Evolutionary conservation across 164 flowering plant species (phyloP), one percentile per base, ranked within the genome.

Genomic region (Aristolochia contorta): DNA sequence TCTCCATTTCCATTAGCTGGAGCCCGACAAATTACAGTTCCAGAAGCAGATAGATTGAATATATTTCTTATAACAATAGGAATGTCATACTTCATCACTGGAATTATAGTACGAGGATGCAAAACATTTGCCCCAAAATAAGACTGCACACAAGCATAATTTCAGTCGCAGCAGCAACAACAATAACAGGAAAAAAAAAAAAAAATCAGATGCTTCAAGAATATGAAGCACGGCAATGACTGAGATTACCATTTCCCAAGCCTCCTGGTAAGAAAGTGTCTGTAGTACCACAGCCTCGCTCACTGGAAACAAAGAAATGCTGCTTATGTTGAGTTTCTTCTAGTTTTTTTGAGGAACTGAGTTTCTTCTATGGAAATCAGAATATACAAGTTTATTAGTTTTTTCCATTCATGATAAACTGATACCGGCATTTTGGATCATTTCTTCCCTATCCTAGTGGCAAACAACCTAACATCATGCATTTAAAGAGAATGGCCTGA

Each of bases 51-150:
- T 62, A 84, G 95, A 66, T 94, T 87, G 75, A 91, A 91, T 32
- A 94, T 83, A 65, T 94, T 94, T 71, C 93, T 81, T 81, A 91
- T 94, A 16, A 85, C 77, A 69, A 94, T 94, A n/a, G 99, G 99
- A 78, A 94, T 94, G 70, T 78, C 78, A 73, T 85, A 80, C 52
- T 72, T 79, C 99, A 94, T 94, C 57, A 94, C 99, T 25, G 97
- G 99, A 63, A 94, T 82, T 32, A 94, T 94, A 53, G 99, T 94
- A 20, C 99, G 89, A 13, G 99, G 99, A 67, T 94, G 99, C 64
- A 94, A 74, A 50, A 94, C 99, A 81, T 94, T 94, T 59, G 99
- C 99, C 55, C 99, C 99, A 78, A 94, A 94, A 73, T 94, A 91
- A 54, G 99, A 94, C 97, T 94, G 92, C 81, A 78, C 0, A 62